phyloP scores from a whole-genome alignment of 75 land plant genomes.

The Azolla pinnata region DNA sequence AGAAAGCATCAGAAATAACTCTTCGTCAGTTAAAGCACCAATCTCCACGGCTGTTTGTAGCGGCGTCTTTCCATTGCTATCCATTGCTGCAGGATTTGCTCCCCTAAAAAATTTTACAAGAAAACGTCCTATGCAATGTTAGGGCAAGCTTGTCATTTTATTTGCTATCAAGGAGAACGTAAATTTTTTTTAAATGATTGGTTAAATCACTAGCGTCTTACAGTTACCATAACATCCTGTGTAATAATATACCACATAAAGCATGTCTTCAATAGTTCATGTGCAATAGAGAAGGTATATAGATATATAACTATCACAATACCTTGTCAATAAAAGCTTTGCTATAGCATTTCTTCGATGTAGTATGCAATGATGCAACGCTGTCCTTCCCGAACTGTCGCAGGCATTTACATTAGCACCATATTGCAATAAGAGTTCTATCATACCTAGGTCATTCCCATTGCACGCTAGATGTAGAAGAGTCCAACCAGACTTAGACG shows the following conservation, averaged over 20 bases:
- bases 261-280: too few relatives aligned
- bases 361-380: slow-evolving; percentile 54
- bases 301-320: background rate
- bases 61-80: slow-evolving; percentile 57
- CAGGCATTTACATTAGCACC: slow-evolving; percentile 59
- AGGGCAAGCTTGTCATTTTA: background rate
- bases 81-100: slow-evolving; percentile 51
- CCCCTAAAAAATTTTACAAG: too few relatives aligned
- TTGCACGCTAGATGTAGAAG: slow-evolving; percentile 74
- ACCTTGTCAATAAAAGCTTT: slow-evolving; percentile 58
- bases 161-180: background rate
- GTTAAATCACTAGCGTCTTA: too few relatives aligned
- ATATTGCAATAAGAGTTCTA: slow-evolving; percentile 71
- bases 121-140: too few relatives aligned
- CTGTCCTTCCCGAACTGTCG: slow-evolving; percentile 47
- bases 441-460: slow-evolving; percentile 58
- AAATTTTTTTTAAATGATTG: too few relatives aligned
- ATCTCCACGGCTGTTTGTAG: slow-evolving; percentile 73
- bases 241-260: too few relatives aligned
- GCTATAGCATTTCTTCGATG: slow-evolving; percentile 24
- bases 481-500: slow-evolving; percentile 32
- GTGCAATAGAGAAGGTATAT: too few relatives aligned
- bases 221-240: too few relatives aligned
- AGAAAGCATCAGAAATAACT: slow-evolving; percentile 66
- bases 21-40: slow-evolving; percentile 89